These are phyloP conservation scores for Talaromyces borbonicus DNA, from an alignment of 495 filamentous ascomycete species.

Conservation along the genomic window DNA sequence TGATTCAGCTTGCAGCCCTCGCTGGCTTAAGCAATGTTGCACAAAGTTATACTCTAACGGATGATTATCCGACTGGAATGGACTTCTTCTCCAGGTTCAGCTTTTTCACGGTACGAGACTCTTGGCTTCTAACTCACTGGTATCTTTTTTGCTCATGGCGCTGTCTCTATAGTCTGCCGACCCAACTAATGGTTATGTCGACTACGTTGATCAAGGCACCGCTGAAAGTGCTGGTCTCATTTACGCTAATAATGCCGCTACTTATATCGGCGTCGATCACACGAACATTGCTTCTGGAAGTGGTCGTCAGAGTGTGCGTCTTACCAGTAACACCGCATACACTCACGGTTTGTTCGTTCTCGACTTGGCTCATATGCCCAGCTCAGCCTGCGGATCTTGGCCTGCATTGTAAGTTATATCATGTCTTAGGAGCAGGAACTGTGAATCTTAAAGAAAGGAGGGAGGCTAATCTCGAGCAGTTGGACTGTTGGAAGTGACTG, in stretches of 20 bases:
- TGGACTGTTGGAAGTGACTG: constrained; percentile 49
- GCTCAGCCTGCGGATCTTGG: constrained; percentile 46
- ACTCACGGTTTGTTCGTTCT: constrained; percentile 47
- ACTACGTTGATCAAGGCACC: constrained; percentile 42
- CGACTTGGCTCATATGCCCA: constrained; percentile 49
- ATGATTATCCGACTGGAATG: constrained; percentile 26
- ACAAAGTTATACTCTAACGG: constrained; percentile 33
- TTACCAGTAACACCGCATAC: constrained; percentile 44
- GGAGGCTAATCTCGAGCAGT: constrained; percentile 15
- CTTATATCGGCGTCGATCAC: constrained; percentile 37
- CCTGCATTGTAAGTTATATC: constrained; percentile 53
- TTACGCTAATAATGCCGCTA: constrained; percentile 31
- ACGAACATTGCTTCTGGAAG: constrained; percentile 31
- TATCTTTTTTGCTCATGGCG: constrained; percentile 10
- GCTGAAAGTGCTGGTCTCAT: constrained; percentile 48
- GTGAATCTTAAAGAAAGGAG: no score
- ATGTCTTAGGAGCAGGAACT: constrained; percentile 6
- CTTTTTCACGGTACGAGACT: constrained; percentile 29
- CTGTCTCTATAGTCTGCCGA: constrained; percentile 30
- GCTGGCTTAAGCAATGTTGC: constrained; percentile 32
- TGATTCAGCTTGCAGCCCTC: constrained; percentile 32
- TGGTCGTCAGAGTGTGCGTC: constrained; percentile 46
- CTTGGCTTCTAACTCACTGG: constrained; percentile 13
- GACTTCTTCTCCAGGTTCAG: constrained; percentile 50
- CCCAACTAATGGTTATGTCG: constrained; percentile 62